Conservation (phyloP, 2,329 filamentous ascomycete species). For the Trichoderma sp. region DNA sequence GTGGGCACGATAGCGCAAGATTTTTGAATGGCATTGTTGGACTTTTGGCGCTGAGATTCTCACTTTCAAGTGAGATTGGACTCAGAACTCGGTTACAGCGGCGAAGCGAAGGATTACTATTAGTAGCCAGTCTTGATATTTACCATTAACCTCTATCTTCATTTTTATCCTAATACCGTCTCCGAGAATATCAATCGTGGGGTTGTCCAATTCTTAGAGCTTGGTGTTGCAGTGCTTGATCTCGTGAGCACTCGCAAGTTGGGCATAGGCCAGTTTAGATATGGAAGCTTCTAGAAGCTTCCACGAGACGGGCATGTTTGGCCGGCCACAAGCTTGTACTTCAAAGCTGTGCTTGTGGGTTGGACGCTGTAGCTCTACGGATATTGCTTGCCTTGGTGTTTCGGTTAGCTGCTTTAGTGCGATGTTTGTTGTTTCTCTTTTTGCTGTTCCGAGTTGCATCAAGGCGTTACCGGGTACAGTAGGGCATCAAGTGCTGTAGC, state of each 20-base stretch:
- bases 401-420: background rate
- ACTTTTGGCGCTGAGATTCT: background rate
- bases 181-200: background rate
- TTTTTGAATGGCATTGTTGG: background rate
- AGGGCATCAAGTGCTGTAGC: background rate
- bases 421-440: background rate
- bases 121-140: background rate
- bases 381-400: background rate
- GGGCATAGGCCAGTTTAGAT: background rate
- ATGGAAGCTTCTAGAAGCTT: slow-evolving; percentile 37
- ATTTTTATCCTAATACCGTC: background rate
- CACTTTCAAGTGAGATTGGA: background rate
- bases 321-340: background rate
- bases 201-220: background rate
- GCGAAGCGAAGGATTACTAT: background rate
- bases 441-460: background rate
- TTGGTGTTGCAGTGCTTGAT: background rate
- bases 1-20: background rate
- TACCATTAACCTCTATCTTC: background rate
- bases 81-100: background rate
- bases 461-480: background rate
- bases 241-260: background rate
- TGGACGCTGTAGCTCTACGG: background rate
- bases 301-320: slow-evolving; percentile 18
- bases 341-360: background rate